Conservation (phyloP, 805 yeast species). For the Candida broadrunensis region DNA sequence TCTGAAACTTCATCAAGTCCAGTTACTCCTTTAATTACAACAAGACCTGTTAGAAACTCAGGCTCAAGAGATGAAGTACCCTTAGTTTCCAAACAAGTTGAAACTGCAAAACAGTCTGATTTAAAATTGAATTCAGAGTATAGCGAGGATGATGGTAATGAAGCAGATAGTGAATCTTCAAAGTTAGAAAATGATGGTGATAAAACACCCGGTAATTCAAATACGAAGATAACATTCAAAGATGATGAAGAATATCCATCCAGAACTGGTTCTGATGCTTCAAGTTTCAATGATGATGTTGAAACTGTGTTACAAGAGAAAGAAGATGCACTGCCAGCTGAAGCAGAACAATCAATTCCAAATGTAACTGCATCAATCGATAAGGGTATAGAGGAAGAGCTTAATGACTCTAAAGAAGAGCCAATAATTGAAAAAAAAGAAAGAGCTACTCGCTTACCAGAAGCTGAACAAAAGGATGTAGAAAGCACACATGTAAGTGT, state of each 20-base stretch:
- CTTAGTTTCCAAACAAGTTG: background rate
- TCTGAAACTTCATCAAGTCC: background rate
- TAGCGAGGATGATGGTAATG: background rate
- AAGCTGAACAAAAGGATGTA: background rate
- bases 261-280: conserved; percentile 12
- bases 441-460: too few relatives aligned
- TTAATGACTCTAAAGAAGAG: too few relatives aligned
- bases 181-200: conserved; percentile 21
- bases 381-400: too few relatives aligned
- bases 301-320: conserved; percentile 27
- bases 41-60: too few relatives aligned
- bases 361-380: too few relatives aligned
- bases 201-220: conserved; percentile 29
- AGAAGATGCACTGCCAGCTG: conserved; percentile 8
- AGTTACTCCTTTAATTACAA: background rate
- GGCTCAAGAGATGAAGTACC: background rate
- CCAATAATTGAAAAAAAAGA: too few relatives aligned
- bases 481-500: too few relatives aligned
- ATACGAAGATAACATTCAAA: conserved; percentile 25
- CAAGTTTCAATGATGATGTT: conserved; percentile 28
- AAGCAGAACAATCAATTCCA: too few relatives aligned
- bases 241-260: conserved; percentile 18
- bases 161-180: background rate
- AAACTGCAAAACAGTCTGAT: too few relatives aligned
- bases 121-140: background rate